A percentile compares a stretch with the other conserved stretches of the same genome.
Conservation (phyloP, 306 rosid genomes). For the Sicyos baderoa region DNA sequence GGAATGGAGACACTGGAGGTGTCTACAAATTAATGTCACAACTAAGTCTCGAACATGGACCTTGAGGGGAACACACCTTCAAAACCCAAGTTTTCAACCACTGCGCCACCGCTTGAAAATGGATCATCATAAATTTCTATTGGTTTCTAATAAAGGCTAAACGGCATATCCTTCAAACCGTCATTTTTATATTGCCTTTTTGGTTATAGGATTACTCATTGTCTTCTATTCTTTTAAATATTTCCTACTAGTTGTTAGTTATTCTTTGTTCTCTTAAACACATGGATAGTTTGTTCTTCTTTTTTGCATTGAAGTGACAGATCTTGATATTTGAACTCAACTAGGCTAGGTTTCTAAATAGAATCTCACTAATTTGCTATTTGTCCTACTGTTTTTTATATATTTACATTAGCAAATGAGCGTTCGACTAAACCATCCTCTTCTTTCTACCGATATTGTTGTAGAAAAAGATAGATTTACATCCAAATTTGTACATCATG, state of each 20-base stretch:
- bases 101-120: no score
- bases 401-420: background rate
- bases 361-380: background rate
- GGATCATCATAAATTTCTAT: background rate
- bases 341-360: background rate
- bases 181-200: background rate
- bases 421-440: background rate
- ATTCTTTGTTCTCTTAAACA: background rate
- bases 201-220: background rate
- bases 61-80: no score
- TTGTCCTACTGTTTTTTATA: background rate
- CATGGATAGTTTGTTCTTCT: background rate
- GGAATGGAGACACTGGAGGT: no score
- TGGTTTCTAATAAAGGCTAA: no score
- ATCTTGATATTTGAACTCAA: background rate
- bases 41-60: no score
- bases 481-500: background rate
- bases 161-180: background rate
- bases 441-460: background rate
- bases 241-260: background rate
- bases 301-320: background rate
- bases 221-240: background rate
- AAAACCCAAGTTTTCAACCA: no score
- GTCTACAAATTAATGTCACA: no score
- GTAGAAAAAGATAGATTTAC: no score